phyloP scores from a whole-genome alignment of 768 basidiomycete genomes.

The Galerina sulciceps region DNA sequence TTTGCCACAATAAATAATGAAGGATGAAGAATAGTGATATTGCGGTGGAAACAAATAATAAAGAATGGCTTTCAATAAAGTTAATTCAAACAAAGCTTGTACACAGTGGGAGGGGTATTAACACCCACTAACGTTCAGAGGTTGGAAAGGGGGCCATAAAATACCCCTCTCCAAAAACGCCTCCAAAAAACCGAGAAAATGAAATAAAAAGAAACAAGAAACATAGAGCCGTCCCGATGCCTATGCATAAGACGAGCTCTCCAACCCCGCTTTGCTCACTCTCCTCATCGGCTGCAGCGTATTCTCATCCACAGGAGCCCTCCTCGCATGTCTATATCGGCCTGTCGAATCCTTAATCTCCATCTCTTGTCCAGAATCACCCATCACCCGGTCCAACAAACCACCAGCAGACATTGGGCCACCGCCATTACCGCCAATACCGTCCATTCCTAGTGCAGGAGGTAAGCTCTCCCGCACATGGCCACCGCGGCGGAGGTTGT shows the following conservation, averaged over 20 bases:
- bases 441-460: conserved; percentile 45
- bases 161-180: background rate
- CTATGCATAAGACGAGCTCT: conserved; percentile 54
- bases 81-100: background rate
- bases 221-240: background rate
- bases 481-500: conserved; percentile 45
- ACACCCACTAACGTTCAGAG: background rate
- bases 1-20: background rate
- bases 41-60: background rate
- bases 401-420: conserved; percentile 42
- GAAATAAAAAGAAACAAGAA: background rate
- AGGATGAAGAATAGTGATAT: background rate
- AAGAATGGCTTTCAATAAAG: background rate
- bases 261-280: conserved; percentile 92
- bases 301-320: conserved; percentile 85
- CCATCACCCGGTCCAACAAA: conserved; percentile 50
- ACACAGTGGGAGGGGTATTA: conserved; percentile 6
- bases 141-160: background rate
- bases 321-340: conserved; percentile 84
- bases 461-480: conserved; percentile 81
- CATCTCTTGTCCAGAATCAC: conserved; percentile 79
- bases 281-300: conserved; percentile 89
- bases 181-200: background rate
- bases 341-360: conserved; percentile 88
- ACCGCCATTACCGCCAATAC: conserved; percentile 28